Conservation (phyloP, 1,139 yeast species). For the Yamadazyma dushanensis region DNA sequence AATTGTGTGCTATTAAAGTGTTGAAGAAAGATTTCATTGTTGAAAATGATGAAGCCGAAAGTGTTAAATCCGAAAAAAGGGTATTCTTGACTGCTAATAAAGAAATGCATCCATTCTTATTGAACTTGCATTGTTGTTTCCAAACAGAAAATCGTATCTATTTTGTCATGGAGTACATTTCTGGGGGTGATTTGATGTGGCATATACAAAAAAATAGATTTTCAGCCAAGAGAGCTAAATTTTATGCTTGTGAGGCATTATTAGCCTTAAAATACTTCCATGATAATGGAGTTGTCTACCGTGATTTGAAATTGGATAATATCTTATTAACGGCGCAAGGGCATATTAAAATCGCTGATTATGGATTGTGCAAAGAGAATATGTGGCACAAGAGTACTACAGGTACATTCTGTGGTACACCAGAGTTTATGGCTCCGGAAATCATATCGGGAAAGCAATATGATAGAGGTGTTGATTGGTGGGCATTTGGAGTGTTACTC, state of each 20-base stretch:
- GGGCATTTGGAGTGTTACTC: slow-evolving; percentile 97
- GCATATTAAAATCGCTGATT: slow-evolving; percentile 96
- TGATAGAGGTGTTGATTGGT: slow-evolving; percentile 96
- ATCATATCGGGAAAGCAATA: slow-evolving; percentile 89
- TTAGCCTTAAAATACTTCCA: slow-evolving; percentile 91
- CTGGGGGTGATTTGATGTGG: slow-evolving; percentile 99
- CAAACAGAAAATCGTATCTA: slow-evolving; percentile 97
- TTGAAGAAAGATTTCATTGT: slow-evolving; percentile 92
- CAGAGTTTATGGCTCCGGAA: slow-evolving; percentile 99
- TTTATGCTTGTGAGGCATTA: slow-evolving; percentile 94
- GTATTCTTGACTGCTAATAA: slow-evolving; percentile 89
- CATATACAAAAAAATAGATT: slow-evolving; percentile 93
- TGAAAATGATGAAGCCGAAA: slow-evolving; percentile 93
- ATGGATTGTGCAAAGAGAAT: slow-evolving; percentile 93
- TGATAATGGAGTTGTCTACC: slow-evolving; percentile 92
- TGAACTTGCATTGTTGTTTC: slow-evolving; percentile 91
- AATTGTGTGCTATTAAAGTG: slow-evolving; percentile 91
- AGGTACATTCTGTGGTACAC: slow-evolving; percentile 97
- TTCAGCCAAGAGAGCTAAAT: slow-evolving; percentile 88
- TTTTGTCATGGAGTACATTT: slow-evolving; percentile 96
- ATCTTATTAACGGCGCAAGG: slow-evolving; percentile 86
- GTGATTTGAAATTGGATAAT: slow-evolving; percentile 94
- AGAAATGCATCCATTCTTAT: slow-evolving; percentile 88
- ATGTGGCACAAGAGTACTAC: slow-evolving; percentile 94
- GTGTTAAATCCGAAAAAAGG: slow-evolving; percentile 89